Percentiles rank a stretch among this genome's conserved stretches.
Evolutionary conservation across 2,329 filamentous ascomycete species (phyloP).

Genomic region (Stachybotrys echinatus): DNA sequence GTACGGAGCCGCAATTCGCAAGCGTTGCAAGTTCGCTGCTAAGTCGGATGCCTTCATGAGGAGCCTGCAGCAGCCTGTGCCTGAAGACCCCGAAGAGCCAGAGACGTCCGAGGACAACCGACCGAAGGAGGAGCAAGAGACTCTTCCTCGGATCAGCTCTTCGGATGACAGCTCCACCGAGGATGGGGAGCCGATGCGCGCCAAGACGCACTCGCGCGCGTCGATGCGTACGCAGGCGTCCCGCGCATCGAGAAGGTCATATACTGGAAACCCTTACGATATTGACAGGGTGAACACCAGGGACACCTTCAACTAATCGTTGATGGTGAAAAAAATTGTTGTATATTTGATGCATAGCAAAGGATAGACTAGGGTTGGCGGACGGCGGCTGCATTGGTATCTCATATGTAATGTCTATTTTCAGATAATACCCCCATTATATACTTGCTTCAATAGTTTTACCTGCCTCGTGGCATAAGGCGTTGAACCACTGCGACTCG

Average conservation of each 20-base stretch:
- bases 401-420: too few relatives aligned
- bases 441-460: too few relatives aligned
- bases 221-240: not conserved
- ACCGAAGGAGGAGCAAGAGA: not conserved
- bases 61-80: not conserved
- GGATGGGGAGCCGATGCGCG: not conserved
- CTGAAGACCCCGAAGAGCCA: not conserved
- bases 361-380: too few relatives aligned
- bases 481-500: too few relatives aligned
- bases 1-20: not conserved
- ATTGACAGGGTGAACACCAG: not conserved
- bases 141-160: not conserved
- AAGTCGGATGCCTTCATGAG: conserved; percentile 2
- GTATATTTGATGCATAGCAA: too few relatives aligned
- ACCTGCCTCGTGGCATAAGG: too few relatives aligned
- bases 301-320: not conserved
- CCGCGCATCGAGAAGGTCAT: not conserved
- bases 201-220: not conserved
- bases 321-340: not conserved
- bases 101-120: not conserved
- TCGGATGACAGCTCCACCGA: not conserved
- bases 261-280: not conserved
- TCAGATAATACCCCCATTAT: too few relatives aligned
- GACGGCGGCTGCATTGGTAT: too few relatives aligned
- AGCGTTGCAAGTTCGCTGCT: not conserved